phyloP scores from a whole-genome alignment of 2,329 filamentous ascomycete species.

The Claviceps sp. region DNA sequence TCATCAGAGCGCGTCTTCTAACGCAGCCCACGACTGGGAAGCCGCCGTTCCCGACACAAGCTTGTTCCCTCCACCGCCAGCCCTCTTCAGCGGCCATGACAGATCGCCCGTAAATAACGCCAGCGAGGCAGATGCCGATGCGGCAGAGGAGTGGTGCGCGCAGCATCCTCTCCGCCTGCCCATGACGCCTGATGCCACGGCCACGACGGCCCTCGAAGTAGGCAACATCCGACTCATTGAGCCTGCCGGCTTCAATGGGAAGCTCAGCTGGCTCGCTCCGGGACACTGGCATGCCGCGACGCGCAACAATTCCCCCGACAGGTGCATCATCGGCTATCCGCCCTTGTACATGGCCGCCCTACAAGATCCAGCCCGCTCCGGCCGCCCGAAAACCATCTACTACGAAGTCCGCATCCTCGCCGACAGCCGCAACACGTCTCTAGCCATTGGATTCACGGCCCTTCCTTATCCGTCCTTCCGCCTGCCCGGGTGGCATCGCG shows the following conservation, averaged over 20 bases:
- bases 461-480: slow-evolving; percentile 67
- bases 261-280: slow-evolving; percentile 28
- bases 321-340: slow-evolving; percentile 51
- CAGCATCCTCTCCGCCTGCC: slow-evolving; percentile 45
- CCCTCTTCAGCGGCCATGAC: slow-evolving; percentile 49
- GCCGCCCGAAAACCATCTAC: slow-evolving; percentile 43
- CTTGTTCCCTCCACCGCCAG: slow-evolving; percentile 59
- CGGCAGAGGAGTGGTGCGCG: slow-evolving; percentile 52
- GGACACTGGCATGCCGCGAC: slow-evolving; percentile 40
- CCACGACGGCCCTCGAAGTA: slow-evolving; percentile 31
- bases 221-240: slow-evolving; percentile 42
- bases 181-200: slow-evolving; percentile 31
- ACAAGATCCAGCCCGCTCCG: slow-evolving; percentile 39
- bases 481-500: slow-evolving; percentile 70
- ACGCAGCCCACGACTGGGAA: slow-evolving; percentile 55
- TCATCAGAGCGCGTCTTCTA: too few relatives aligned
- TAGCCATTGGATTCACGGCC: slow-evolving; percentile 58
- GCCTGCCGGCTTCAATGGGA: slow-evolving; percentile 34
- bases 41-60: slow-evolving; percentile 57
- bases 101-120: slow-evolving; percentile 58
- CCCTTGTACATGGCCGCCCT: slow-evolving; percentile 52
- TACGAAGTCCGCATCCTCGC: slow-evolving; percentile 52
- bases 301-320: slow-evolving; percentile 37
- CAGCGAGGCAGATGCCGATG: slow-evolving; percentile 46
- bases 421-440: slow-evolving; percentile 31